phyloP scores from a whole-genome alignment of 441 rosid species.

The Mallotus japonicus region DNA sequence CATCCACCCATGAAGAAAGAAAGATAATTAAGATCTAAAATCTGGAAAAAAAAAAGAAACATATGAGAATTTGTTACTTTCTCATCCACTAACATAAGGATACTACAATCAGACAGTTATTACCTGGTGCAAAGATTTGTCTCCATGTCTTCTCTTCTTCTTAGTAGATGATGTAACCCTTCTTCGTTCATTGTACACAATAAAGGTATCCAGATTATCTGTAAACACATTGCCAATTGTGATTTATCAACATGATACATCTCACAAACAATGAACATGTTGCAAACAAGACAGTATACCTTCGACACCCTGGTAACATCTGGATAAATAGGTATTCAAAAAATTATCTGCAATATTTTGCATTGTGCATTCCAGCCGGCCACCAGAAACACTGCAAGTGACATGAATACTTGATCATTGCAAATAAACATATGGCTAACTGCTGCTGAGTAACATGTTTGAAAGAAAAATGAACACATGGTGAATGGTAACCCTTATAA shows the following conservation, averaged over 20 bases:
- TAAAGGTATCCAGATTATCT: constrained; percentile 77
- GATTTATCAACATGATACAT: constrained; percentile 5
- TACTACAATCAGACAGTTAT: constrained; percentile 21
- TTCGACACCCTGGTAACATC: constrained; percentile 64
- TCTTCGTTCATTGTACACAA: constrained; percentile 81
- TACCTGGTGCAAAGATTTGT: constrained; percentile 81
- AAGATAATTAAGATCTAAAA: neutral
- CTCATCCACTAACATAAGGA: neutral
- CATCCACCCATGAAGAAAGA: neutral
- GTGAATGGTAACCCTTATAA: neutral
- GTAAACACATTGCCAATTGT: constrained; percentile 25
- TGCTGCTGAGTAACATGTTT: neutral
- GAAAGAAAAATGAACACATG: constrained; percentile 1
- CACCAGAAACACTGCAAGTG: constrained; percentile 67
- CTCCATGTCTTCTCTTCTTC: constrained; percentile 68
- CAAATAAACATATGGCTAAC: constrained; percentile 9
- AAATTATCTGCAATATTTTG: constrained; percentile 94
- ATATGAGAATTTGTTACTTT: neutral
- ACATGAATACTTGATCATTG: constrained; percentile 17
- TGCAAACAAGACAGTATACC: constrained; percentile 41
- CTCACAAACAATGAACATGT: constrained; percentile 1
- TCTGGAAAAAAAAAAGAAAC: neutral
- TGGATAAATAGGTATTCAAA: constrained; percentile 56
- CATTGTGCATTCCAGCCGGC: constrained; percentile 97
- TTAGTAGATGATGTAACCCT: constrained; percentile 92